Evolutionary conservation across 768 basidiomycete species (phyloP), one percentile per base, ranked within the genome.

Genomic region (Termitomyces sp.): DNA sequence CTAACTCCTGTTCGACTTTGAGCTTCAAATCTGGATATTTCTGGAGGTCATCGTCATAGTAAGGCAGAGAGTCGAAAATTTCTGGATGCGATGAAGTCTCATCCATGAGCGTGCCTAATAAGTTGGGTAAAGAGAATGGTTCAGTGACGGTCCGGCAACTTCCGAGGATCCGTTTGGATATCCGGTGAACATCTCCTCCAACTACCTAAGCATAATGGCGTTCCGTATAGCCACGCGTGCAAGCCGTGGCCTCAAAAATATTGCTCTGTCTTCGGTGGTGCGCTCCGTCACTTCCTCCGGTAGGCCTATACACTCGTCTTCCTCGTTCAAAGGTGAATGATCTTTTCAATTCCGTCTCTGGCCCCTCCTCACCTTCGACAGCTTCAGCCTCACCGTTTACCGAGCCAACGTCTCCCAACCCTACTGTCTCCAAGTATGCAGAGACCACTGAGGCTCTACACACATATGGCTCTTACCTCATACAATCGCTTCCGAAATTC

Each of bases 31-130:
- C 68, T 1, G 92, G 91, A 62, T 82, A 84, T 59, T 83, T 83
- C 62, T 94, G 90, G 56, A 96, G 81, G 71, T 97, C 94, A 71
- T 94, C 92, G 77, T 98, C 95, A 69, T 92, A 94, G 76, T 97
- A 98, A 17, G 95, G 95, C 64, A 97, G 80, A 31, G 94, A 91
- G 74, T 97, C 94, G 66, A 94, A 85, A 42, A 89, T 78, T 60
- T 79, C 78, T 14, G 65, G 65, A 40, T 54, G 65, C 64, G 56
- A 32, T 37, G 47, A 56, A 47, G 40, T 14, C 40, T 64, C 65
- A 59, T 68, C 60, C 77, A 77, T 78, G 43, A 46, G 45, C 51
- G 55, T 48, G 47, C 15, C 15, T 29, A 17, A 17, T 50, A n/a
- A 15, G 29, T 37, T 42, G 48, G 25, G 25, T 25, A 25, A 25